phyloP scores from a whole-genome alignment of 2,329 filamentous ascomycete genomes.

The Thelonectria rubi region DNA sequence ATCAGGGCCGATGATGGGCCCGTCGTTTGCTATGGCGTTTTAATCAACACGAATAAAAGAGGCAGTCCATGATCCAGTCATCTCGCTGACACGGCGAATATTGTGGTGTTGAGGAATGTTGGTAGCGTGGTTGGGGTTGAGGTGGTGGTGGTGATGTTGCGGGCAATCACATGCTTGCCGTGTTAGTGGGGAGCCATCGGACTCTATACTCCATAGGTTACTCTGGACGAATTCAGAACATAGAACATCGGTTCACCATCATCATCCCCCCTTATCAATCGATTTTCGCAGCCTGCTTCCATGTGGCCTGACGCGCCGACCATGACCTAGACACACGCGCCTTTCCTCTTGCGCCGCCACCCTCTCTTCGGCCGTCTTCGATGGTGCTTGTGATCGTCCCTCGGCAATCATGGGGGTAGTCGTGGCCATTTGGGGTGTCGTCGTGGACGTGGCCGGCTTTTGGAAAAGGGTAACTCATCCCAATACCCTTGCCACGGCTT shows the following conservation, averaged over 20 bases:
- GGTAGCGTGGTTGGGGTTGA: slow-evolving; percentile 23
- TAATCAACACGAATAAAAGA: slow-evolving; percentile 21
- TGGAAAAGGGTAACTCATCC: slow-evolving; percentile 66
- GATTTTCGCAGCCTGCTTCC: slow-evolving; percentile 15
- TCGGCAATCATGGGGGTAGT: slow-evolving; percentile 55
- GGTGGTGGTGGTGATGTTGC: slow-evolving; percentile 37
- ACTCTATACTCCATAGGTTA: no score
- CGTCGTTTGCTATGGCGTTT: slow-evolving; percentile 13
- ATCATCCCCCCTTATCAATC: slow-evolving; percentile 12
- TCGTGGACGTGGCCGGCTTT: slow-evolving; percentile 69
- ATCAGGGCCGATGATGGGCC: slow-evolving; percentile 1
- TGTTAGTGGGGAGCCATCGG: background rate
- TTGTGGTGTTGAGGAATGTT: slow-evolving; percentile 4
- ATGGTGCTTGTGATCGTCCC: slow-evolving; percentile 46
- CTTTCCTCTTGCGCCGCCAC: slow-evolving; percentile 29
- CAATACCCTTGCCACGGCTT: slow-evolving; percentile 15
- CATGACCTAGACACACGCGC: slow-evolving; percentile 35
- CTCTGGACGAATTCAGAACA: no score
- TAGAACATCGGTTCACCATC: slow-evolving; percentile 29
- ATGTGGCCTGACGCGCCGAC: slow-evolving; percentile 27
- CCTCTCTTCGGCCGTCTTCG: slow-evolving; percentile 26
- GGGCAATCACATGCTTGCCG: slow-evolving; percentile 44
- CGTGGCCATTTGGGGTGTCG: slow-evolving; percentile 63
- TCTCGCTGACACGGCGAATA: background rate
- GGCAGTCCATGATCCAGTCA: background rate